A percentile compares a stretch with the other conserved stretches of the same genome.
Evolutionary conservation across 2,329 filamentous ascomycete genomes (phyloP).

Genomic region (Epichloe sylvatica): DNA sequence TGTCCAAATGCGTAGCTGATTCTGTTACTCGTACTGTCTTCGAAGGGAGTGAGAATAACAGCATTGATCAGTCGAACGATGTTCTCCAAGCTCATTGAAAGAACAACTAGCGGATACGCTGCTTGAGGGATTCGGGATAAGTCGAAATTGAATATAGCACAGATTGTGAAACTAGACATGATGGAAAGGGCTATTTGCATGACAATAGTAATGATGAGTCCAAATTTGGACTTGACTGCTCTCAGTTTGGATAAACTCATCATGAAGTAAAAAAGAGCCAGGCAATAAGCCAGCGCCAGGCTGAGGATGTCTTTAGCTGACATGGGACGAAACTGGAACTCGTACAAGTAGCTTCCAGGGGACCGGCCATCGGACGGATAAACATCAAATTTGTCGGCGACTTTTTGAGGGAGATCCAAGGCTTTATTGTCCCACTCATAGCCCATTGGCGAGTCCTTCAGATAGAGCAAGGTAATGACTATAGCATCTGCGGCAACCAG

Average conservation of each 20-base stretch:
- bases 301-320: constrained; percentile 51
- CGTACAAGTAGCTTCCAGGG: constrained; percentile 49
- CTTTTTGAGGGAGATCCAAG: constrained; percentile 32
- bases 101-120: constrained; percentile 62
- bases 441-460: constrained; percentile 48
- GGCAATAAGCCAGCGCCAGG: constrained; percentile 49
- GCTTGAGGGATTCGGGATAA: constrained; percentile 60
- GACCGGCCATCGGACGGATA: constrained; percentile 46
- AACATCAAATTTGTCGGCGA: constrained; percentile 45
- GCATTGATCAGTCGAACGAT: constrained; percentile 67
- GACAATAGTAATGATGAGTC: constrained; percentile 56
- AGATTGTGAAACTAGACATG: constrained; percentile 67
- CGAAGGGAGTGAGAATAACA: constrained; percentile 53
- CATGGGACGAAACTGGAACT: constrained; percentile 66
- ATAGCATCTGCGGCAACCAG: constrained; percentile 62
- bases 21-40: constrained; percentile 52
- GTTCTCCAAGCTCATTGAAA: constrained; percentile 62
- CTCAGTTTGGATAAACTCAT: constrained; percentile 53
- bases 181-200: constrained; percentile 59
- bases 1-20: constrained; percentile 63
- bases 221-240: constrained; percentile 62
- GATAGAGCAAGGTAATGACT: constrained; percentile 63
- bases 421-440: constrained; percentile 49
- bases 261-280: constrained; percentile 51
- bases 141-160: constrained; percentile 61